Evolutionary conservation across 176 grass and related monocot species (phyloP), one percentile per base, ranked within the genome.

Genomic region (Calamus simplicifolius): DNA sequence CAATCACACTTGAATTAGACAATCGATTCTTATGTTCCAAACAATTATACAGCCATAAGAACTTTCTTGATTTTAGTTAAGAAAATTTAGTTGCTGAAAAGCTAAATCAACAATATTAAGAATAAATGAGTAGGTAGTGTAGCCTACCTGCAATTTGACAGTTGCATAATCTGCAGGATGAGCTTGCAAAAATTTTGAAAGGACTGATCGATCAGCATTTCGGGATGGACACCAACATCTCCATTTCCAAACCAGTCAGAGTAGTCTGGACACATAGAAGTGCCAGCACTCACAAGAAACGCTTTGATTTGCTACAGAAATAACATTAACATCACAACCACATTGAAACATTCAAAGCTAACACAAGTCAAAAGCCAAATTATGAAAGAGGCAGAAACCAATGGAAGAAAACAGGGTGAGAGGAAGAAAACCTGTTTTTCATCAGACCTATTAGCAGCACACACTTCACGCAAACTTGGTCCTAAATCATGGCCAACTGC

Each of bases 121-220:
- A 29, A 68, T 3, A 62, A 21, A 17, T 51, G 62, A 16, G 6
- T 19, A 72, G 48, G 3, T 10, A 25, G 14, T 54, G 15, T 16
- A 21, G 3, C 25, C 1, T 77, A 97, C 93, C 87, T 97, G 93
- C 27, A 97, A 57, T 80, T 91, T 97, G 69, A 82, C 85, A 72
- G 93, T 97, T 64, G 93, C 79, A 70, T 91, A 91, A 56, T 97
- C 93, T 52, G 81, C 58, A 51, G 93, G 84, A 91, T 88, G 81
- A 43, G 84, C 83, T 80, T 88, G 87, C 48, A 97, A 74, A 85
- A 97, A 97, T 19, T 97, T 73, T 51, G 78, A 69, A 56, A 91
- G 59, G 51, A 85, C 75, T 5, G 87, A 91, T 49, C 6, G 83
- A 82, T 97, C 81, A 73, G 65, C 83, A 75, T 73, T 87, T 55